Conservation (phyloP, 2,329 filamentous ascomycete species). For the Venturia pyrina region DNA sequence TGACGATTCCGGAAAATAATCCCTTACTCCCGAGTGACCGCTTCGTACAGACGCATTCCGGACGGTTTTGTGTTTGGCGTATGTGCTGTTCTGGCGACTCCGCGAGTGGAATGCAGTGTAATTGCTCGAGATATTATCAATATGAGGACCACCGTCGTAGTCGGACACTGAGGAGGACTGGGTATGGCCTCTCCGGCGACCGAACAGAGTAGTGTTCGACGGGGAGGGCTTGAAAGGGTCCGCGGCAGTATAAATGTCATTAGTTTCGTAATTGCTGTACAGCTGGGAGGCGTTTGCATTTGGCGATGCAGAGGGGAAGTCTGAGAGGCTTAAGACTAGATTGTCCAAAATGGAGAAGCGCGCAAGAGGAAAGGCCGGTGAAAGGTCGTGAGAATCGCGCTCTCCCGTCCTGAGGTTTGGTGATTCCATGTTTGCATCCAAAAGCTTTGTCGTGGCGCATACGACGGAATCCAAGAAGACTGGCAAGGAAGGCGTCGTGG, state of each 20-base stretch:
- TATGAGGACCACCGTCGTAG: conserved; percentile 29
- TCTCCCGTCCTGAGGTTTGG: no score
- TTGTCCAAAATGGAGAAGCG: no score
- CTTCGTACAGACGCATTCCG: conserved; percentile 21
- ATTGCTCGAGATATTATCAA: conserved; percentile 30
- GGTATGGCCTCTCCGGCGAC: conserved; percentile 46
- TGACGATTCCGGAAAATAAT: conserved; percentile 19
- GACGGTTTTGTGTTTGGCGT: conserved; percentile 35
- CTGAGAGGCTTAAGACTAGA: conserved; percentile 45
- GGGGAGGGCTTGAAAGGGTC: conserved; percentile 7
- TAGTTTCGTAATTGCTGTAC: conserved; percentile 24
- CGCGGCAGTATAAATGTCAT: conserved; percentile 21
- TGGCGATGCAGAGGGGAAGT: conserved; percentile 21
- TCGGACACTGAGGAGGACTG: conserved; percentile 51
- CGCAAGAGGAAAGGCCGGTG: no score
- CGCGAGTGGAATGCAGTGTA: conserved; percentile 27
- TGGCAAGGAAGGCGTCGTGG: no score
- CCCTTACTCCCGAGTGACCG: conserved; percentile 21
- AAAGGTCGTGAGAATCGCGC: no score
- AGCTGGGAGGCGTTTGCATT: conserved; percentile 21
- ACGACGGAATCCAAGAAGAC: no score
- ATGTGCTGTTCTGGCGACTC: conserved; percentile 73
- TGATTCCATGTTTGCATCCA: no score
- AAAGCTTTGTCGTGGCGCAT: no score
- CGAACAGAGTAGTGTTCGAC: conserved; percentile 18